Evolutionary conservation across 345 rosid species (phyloP).

Genomic region (Luvunga scandens): DNA sequence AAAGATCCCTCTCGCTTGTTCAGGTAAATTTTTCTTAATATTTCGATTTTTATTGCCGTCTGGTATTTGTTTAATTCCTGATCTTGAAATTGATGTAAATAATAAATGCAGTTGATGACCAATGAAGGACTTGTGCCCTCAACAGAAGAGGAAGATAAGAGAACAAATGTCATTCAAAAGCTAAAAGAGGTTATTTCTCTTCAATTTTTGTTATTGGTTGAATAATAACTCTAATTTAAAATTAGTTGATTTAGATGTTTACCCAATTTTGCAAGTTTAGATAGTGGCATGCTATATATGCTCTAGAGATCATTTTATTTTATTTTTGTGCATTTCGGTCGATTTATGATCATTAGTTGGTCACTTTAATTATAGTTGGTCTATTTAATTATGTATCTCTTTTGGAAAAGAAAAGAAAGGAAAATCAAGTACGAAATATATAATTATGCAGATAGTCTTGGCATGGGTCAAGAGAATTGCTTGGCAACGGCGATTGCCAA

Average conservation of each 20-base stretch:
- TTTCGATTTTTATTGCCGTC: background rate
- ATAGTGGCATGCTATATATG: background rate
- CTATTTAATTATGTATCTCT: background rate
- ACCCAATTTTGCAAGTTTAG: background rate
- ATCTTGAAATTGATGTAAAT: background rate
- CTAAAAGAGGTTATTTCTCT: conserved; percentile 33
- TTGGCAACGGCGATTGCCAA: conserved; percentile 44
- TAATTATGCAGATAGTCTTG: conserved; percentile 36
- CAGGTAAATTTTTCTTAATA: conserved; percentile 26
- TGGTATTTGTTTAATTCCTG: background rate
- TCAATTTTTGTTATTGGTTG: background rate
- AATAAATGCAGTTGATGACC: conserved; percentile 32
- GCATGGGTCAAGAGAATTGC: conserved; percentile 52
- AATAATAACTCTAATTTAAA: background rate
- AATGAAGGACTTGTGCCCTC: conserved; percentile 47
- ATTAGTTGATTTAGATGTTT: background rate
- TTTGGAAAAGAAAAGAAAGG: background rate
- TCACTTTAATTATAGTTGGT: background rate
- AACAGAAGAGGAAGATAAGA: conserved; percentile 41
- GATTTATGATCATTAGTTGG: background rate
- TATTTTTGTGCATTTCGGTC: background rate
- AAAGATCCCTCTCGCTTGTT: conserved; percentile 43
- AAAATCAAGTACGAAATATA: background rate
- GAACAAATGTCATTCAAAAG: conserved; percentile 33
- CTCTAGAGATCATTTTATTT: background rate